phyloP scores from a whole-genome alignment of 2,329 filamentous ascomycete species.

The Ophiocordyceps camponoti-leonardi region DNA sequence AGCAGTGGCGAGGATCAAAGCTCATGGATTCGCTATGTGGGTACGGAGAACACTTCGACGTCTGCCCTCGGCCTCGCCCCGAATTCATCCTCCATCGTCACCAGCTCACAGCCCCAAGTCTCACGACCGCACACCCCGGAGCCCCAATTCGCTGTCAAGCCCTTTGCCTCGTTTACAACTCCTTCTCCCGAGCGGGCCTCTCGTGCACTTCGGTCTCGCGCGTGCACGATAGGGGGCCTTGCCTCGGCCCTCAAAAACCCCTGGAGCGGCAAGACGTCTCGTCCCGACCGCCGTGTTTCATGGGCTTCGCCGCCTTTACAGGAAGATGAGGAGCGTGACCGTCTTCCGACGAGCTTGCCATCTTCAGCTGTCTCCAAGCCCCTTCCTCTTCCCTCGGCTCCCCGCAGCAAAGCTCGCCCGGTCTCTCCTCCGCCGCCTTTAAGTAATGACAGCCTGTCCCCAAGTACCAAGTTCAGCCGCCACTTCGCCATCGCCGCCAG shows the following conservation, averaged over 20 bases:
- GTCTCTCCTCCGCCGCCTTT: neutral
- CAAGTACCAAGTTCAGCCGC: neutral
- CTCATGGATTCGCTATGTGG: neutral
- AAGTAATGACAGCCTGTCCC: neutral
- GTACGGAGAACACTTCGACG: neutral
- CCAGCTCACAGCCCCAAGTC: neutral
- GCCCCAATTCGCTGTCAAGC: slow-evolving; percentile 28
- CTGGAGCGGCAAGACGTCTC: slow-evolving; percentile 8
- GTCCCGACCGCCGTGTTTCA: neutral
- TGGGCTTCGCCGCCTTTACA: neutral
- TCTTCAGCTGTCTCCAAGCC: neutral
- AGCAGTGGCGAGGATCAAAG: neutral
- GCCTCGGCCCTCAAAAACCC: slow-evolving; percentile 17
- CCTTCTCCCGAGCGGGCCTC: slow-evolving; percentile 23
- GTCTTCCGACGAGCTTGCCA: neutral
- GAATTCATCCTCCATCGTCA: neutral
- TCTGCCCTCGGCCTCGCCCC: neutral
- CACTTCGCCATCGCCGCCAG: slow-evolving; percentile 19
- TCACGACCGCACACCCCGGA: slow-evolving; percentile 22
- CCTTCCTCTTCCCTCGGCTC: neutral
- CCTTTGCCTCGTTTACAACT: slow-evolving; percentile 34
- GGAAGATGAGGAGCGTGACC: neutral
- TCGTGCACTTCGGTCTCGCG: neutral
- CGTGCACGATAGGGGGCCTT: slow-evolving; percentile 8
- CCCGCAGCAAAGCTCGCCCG: neutral